Base-by-base conservation (phyloP, 2,329 filamentous ascomycete genomes). In the Penicillium concentricum region DNA sequence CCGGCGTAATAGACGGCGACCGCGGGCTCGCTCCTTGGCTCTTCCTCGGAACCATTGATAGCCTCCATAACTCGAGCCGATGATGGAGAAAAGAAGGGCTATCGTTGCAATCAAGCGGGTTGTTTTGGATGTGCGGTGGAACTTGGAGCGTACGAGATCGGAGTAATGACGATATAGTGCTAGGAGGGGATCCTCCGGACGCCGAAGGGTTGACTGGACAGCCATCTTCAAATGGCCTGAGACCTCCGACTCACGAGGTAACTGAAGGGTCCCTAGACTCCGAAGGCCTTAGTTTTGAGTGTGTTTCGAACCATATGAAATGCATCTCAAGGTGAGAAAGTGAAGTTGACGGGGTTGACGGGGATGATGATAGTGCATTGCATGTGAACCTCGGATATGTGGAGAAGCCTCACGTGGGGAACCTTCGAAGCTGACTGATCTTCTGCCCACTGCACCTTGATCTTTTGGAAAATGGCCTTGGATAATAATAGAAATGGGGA, bases 161-260 rank as follows among this genome's bases (percentile, higher is more conserved):
- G 77, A 73, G 69, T 84, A 83, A 61, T 76, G 76, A 42, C 75
- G 70, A 62, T 82, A 81, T 54, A 91, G 84, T 42, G 80, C 79
- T 34, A 85, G 81, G 69, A 92, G 78, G 68, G 87, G 84, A 74
- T 89, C 86, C 74, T 89, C 84, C 65, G 85, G 60, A 65, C 81
- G 79, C 64, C 86, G 86, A 66, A 97, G 82, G 5, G 89, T 96
- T 54, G 93, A 97, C 79, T 96, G 92, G 62, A 82, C 88, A 61
- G 91, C 90, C 93, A 97, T 97, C 38, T 51, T 65, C 39, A 58
- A 51, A 43, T 54, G 52, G 52, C 28, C 45, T 38, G 26, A 45
- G 41, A 46, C 54, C 48, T 56, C 45, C 28, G 51, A 50, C 37
- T 51, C 49, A 45, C 39, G 37, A 44, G 39, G n/a, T 44, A 44